Percentiles rank a stretch among this genome's conserved stretches.
Evolutionary conservation across 345 rosid species (phyloP).

Genomic region (Eutrema yunnanense): DNA sequence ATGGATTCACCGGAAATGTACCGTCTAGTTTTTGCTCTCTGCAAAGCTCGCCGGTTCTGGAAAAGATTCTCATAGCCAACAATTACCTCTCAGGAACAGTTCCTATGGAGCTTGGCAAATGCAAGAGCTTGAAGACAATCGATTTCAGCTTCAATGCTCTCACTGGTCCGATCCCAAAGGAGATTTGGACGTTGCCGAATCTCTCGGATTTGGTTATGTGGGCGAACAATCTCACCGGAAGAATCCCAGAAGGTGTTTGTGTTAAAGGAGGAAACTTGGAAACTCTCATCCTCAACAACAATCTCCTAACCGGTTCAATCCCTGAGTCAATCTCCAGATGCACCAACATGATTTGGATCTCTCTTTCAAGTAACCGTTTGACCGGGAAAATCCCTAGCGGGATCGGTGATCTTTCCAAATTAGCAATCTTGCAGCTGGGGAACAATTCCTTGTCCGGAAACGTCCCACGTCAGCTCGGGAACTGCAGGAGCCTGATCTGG

Average conservation of each 20-base stretch:
- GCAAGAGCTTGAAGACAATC: slow-evolving; percentile 61
- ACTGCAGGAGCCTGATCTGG: slow-evolving; percentile 83
- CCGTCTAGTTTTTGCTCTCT: slow-evolving; percentile 61
- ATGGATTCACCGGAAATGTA: slow-evolving; percentile 53
- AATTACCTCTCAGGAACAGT: slow-evolving; percentile 75
- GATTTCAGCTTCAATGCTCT: slow-evolving; percentile 90
- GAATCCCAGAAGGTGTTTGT: slow-evolving; percentile 72
- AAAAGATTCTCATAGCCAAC: slow-evolving; percentile 57
- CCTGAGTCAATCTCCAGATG: slow-evolving; percentile 70
- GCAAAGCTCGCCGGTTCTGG: slow-evolving; percentile 42
- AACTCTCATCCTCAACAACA: slow-evolving; percentile 85
- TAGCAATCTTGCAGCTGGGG: slow-evolving; percentile 83
- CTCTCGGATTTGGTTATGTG: slow-evolving; percentile 80
- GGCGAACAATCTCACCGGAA: slow-evolving; percentile 91
- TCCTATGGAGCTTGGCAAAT: slow-evolving; percentile 63
- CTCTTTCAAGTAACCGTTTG: slow-evolving; percentile 72
- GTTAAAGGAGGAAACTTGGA: slow-evolving; percentile 66
- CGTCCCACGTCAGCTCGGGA: slow-evolving; percentile 70
- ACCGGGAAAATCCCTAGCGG: slow-evolving; percentile 68
- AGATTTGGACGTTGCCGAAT: slow-evolving; percentile 68
- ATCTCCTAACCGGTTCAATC: slow-evolving; percentile 58
- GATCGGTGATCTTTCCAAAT: slow-evolving; percentile 52
- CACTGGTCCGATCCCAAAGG: slow-evolving; percentile 54
- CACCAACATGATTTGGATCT: slow-evolving; percentile 85
- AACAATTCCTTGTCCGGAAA: slow-evolving; percentile 75